Evolutionary conservation across 2,329 filamentous ascomycete species (phyloP).

Genomic region (Biscogniauxia mediterranea): DNA sequence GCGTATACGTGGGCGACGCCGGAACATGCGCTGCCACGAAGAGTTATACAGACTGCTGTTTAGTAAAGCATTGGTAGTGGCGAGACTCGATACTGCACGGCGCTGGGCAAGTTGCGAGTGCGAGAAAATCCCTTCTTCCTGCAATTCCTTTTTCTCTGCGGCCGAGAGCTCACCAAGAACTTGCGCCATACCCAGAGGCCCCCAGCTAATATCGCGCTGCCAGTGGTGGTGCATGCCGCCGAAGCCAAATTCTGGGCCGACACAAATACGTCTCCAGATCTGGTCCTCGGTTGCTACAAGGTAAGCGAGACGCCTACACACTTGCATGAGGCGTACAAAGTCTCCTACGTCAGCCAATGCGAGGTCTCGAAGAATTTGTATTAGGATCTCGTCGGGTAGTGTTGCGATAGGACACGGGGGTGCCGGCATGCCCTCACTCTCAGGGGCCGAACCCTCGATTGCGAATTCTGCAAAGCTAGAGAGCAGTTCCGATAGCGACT

Average conservation of each 20-base stretch:
- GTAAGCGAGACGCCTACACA: slow-evolving; percentile 86
- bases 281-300: slow-evolving; percentile 79
- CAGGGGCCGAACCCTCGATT: slow-evolving; percentile 66
- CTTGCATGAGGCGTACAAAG: slow-evolving; percentile 71
- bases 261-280: slow-evolving; percentile 78
- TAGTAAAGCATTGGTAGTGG: slow-evolving; percentile 42
- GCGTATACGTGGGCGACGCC: slow-evolving; percentile 76
- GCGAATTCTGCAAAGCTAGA: slow-evolving; percentile 68
- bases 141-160: slow-evolving; percentile 16
- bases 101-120: slow-evolving; percentile 37
- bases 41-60: slow-evolving; percentile 42
- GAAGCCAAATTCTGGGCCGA: slow-evolving; percentile 74
- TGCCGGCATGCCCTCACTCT: slow-evolving; percentile 68
- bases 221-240: slow-evolving; percentile 80
- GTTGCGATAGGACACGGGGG: slow-evolving; percentile 76
- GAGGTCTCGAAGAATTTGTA: slow-evolving; percentile 72
- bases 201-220: slow-evolving; percentile 59
- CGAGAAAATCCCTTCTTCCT: slow-evolving; percentile 32
- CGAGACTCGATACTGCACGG: slow-evolving; percentile 33
- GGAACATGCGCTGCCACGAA: slow-evolving; percentile 72
- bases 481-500: slow-evolving; percentile 68
- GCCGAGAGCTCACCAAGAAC: slow-evolving; percentile 8
- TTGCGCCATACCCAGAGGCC: slow-evolving; percentile 41
- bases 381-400: slow-evolving; percentile 80
- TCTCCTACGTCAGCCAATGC: slow-evolving; percentile 73